Evolutionary conservation across 768 basidiomycete species (phyloP).

Genomic region (Candolleomyces eurysporus): DNA sequence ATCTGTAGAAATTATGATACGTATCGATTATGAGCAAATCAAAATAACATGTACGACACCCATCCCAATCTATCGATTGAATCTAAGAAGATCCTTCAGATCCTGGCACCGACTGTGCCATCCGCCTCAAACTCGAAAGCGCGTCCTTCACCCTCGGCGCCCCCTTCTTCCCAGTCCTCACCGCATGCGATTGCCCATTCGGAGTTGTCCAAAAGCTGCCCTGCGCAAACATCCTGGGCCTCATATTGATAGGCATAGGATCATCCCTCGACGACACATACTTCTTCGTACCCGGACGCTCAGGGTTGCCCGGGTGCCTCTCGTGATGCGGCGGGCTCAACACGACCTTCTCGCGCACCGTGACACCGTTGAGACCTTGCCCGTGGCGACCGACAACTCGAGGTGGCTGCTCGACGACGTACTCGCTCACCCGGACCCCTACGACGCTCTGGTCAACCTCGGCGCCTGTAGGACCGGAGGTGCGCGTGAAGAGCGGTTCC

Average conservation of each 20-base stretch:
- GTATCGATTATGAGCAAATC: too few relatives aligned
- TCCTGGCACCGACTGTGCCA: neutral
- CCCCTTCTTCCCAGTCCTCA: neutral
- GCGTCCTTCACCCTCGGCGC: neutral
- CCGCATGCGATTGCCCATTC: neutral
- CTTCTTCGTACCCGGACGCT: too few relatives aligned
- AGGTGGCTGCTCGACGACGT: neutral
- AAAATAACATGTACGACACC: too few relatives aligned
- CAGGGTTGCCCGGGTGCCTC: too few relatives aligned
- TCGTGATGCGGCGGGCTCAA: too few relatives aligned
- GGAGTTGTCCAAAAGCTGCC: too few relatives aligned
- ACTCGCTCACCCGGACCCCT: neutral
- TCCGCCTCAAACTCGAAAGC: neutral
- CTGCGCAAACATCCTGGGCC: too few relatives aligned
- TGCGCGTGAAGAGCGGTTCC: constrained; percentile 1
- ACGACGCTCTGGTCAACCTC: neutral
- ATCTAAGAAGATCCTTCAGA: too few relatives aligned
- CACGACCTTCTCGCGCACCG: neutral
- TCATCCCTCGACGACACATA: too few relatives aligned
- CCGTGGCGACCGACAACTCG: neutral
- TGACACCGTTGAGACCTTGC: constrained; percentile 1
- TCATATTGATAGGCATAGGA: too few relatives aligned
- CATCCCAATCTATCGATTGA: too few relatives aligned
- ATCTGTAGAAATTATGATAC: too few relatives aligned
- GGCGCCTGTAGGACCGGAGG: neutral